Percentiles rank a stretch among this genome's conserved stretches.
Evolutionary conservation across 164 flowering plant species (phyloP).

Genomic region (Stephania cephalantha): DNA sequence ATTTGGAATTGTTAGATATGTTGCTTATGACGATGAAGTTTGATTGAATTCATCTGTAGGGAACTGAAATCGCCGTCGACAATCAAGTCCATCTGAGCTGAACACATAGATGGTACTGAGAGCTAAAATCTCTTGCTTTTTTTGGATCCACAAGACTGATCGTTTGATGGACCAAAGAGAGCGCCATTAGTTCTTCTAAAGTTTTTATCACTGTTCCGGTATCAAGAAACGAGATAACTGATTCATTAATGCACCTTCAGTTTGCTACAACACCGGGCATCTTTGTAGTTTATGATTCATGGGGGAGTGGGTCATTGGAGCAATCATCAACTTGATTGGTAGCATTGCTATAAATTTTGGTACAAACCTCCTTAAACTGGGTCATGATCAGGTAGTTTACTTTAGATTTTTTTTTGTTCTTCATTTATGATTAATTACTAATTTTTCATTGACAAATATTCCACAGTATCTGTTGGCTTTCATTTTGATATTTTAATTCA

Average conservation of each 20-base stretch:
- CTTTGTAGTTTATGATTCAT: constrained; percentile 26
- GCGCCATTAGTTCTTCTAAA: background rate
- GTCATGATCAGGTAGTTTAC: constrained; percentile 70
- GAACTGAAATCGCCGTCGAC: background rate
- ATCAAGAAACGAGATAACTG: constrained; percentile 4
- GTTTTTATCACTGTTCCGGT: constrained; percentile 3
- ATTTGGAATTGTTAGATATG: background rate
- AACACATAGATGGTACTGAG: background rate
- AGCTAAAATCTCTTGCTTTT: constrained; percentile 5
- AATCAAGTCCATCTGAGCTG: background rate
- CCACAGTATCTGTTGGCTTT: background rate
- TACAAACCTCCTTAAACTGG: constrained; percentile 91
- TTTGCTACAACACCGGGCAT: constrained; percentile 13
- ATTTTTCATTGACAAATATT: background rate
- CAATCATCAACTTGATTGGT: constrained; percentile 81
- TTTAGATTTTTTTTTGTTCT: background rate
- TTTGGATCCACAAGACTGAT: background rate
- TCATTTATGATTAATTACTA: background rate
- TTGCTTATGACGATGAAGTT: background rate
- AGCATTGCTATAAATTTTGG: constrained; percentile 97
- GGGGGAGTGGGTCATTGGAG: constrained; percentile 98
- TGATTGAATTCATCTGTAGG: background rate
- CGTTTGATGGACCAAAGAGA: constrained; percentile 4
- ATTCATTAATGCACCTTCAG: constrained; percentile 2
- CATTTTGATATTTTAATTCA: background rate